Base-by-base conservation (phyloP, 306 rosid genomes). In the Albizia julibrissin region DNA sequence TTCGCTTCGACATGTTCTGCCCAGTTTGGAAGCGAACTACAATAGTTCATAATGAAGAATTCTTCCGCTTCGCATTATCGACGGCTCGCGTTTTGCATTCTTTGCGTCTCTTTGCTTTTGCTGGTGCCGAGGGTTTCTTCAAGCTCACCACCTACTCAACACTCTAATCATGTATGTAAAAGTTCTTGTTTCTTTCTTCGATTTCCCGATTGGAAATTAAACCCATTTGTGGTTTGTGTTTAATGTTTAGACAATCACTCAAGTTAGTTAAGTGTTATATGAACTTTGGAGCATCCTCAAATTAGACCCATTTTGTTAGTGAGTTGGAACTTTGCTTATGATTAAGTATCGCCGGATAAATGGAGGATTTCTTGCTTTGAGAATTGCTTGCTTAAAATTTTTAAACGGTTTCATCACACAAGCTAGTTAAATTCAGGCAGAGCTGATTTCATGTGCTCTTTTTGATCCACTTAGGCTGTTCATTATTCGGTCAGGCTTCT, bases 51-150 rank as follows among this genome's bases (percentile, higher is more conserved):
- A 76, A 86, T 27, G 87, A 85, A 27, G 86, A 86, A 27, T 86
- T 79, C 31, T 74, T 37, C 74, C 71, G 6, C 68, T 64, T 37
- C 24, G 79, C 44, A 71, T 47, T 74, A 83, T 70, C 83, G 78
- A 10, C 72, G 85, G 88, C 43, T 89, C 33, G 58, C 80, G 62
- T 49, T 83, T 80, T 70, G 87, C 85, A 49, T 79, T 77, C 49
- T 86, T 24, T 49, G 43, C 84, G 54, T 84, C 9, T 81, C 76
- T 62, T 46, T 82, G 27, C 78, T 71, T 64, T 72, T 85, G 69
- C 80, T 56, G 7, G 77, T 43, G 22, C 39, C 69, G 79, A 84
- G 83, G 90, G 91, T 89, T 81, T 83, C 81, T 81, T 76, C 83
- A 42, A 52, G 21, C 29, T 69, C 78, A 15, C 46, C 80, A 21